Conservation (phyloP, 768 basidiomycete genomes). For the Leccinum fibrillosum region DNA sequence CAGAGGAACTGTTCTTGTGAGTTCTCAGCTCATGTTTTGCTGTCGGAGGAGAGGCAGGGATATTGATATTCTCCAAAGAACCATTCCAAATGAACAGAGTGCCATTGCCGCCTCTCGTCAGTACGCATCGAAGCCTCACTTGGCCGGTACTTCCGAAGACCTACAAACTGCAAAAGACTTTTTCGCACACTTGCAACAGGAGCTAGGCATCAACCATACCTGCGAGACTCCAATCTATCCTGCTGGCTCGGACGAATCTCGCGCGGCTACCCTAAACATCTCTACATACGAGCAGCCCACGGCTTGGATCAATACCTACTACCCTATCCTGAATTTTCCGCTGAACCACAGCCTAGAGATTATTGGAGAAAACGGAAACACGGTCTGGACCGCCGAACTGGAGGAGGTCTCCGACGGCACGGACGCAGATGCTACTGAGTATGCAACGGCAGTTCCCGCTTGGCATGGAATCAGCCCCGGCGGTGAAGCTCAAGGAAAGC, state of each 20-base stretch:
- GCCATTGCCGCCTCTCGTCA: constrained; percentile 49
- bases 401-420: constrained; percentile 63
- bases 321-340: constrained; percentile 70
- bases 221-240: constrained; percentile 44
- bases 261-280: constrained; percentile 49
- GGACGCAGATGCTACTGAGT: constrained; percentile 60
- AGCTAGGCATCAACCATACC: constrained; percentile 39
- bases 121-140: constrained; percentile 54
- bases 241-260: constrained; percentile 55
- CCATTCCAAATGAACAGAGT: constrained; percentile 48
- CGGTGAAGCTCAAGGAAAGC: constrained; percentile 62
- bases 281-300: constrained; percentile 36
- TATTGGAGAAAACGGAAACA: constrained; percentile 45
- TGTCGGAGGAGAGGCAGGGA: neutral
- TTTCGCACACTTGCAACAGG: constrained; percentile 47
- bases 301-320: constrained; percentile 72
- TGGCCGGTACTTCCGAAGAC: constrained; percentile 58
- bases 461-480: constrained; percentile 70
- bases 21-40: constrained; percentile 9
- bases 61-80: constrained; percentile 29
- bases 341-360: constrained; percentile 55
- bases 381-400: constrained; percentile 58
- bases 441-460: constrained; percentile 53
- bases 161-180: constrained; percentile 55
- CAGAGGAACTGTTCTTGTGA: constrained; percentile 47